These are phyloP conservation scores for Physcomitrellopsis africana DNA, from an alignment of 225 moss, liverwort and hornwort species.

Conservation along the genomic window DNA sequence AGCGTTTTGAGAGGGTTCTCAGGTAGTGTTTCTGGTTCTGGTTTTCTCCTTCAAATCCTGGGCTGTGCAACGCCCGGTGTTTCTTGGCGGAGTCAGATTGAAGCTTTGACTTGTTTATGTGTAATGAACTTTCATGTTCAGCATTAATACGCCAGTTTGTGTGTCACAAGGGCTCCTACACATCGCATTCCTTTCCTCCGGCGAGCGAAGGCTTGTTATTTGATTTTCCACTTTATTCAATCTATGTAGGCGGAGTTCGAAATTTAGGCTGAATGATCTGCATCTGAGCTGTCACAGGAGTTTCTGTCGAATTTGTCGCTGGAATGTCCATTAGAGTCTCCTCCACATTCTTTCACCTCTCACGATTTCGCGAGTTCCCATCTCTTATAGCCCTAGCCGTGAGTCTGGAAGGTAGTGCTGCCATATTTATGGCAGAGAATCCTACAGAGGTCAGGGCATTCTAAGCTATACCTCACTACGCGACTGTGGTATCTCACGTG, in stretches of 20 bases:
- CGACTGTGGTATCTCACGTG: slow-evolving; percentile 22
- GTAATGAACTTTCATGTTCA: neutral
- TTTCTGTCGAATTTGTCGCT: neutral
- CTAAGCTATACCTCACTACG: slow-evolving; percentile 16
- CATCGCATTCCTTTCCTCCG: slow-evolving; percentile 18
- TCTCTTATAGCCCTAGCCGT: slow-evolving; percentile 7
- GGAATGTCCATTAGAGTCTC: slow-evolving; percentile 5
- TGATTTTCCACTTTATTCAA: neutral
- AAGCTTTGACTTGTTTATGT: slow-evolving; percentile 30
- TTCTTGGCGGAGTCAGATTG: slow-evolving; percentile 2
- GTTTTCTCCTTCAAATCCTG: neutral
- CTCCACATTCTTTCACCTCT: slow-evolving; percentile 19
- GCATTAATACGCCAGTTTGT: neutral
- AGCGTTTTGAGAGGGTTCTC: slow-evolving; percentile 9
- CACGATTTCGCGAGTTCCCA: slow-evolving; percentile 11
- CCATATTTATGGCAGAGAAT: neutral
- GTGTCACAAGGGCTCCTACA: slow-evolving; percentile 13
- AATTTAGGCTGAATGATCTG: slow-evolving; percentile 19
- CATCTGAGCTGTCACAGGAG: slow-evolving; percentile 18
- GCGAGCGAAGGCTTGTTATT: neutral
- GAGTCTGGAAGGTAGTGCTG: slow-evolving; percentile 5
- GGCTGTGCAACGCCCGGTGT: slow-evolving; percentile 13
- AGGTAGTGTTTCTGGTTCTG: slow-evolving; percentile 6
- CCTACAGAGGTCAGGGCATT: slow-evolving; percentile 15
- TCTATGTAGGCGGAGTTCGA: neutral